Evolutionary conservation across 2,329 filamentous ascomycete species (phyloP).

Genomic region (Samsoniella hepiali): DNA sequence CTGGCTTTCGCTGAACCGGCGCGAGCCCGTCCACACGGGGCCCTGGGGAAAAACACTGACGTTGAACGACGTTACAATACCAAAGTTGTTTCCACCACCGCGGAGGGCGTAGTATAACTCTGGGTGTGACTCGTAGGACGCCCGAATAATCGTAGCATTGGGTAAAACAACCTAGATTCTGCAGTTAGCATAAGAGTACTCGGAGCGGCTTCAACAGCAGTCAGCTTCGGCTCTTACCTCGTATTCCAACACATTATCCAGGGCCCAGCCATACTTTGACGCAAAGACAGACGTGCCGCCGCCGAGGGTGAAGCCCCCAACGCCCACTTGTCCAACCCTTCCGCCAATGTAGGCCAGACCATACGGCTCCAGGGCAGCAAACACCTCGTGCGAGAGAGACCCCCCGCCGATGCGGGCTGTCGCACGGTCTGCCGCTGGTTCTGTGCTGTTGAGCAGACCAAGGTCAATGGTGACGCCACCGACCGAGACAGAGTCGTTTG

Average conservation of each 20-base stretch:
- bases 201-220: background rate
- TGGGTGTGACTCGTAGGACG: background rate
- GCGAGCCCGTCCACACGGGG: background rate
- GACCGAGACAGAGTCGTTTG: slow-evolving; percentile 28
- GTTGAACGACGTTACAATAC: background rate
- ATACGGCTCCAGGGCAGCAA: slow-evolving; percentile 25
- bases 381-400: slow-evolving; percentile 23
- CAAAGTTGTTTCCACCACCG: background rate
- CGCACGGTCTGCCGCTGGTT: background rate
- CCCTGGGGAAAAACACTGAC: background rate
- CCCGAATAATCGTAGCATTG: background rate
- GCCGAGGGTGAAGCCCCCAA: slow-evolving; percentile 21
- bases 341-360: slow-evolving; percentile 20
- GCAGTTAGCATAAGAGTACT: background rate
- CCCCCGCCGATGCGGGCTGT: background rate
- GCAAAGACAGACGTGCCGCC: slow-evolving; percentile 33
- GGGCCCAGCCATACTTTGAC: slow-evolving; percentile 25
- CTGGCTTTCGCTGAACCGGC: background rate
- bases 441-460: slow-evolving; percentile 27
- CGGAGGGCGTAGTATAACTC: background rate
- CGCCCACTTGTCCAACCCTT: slow-evolving; percentile 18
- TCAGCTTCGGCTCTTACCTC: slow-evolving; percentile 10
- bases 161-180: background rate
- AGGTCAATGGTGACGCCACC: slow-evolving; percentile 34
- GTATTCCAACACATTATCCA: slow-evolving; percentile 25